These are phyloP conservation scores for Bipolaris zeicola DNA, from an alignment of 2,329 filamentous ascomycete genomes.

Conservation along the genomic window DNA sequence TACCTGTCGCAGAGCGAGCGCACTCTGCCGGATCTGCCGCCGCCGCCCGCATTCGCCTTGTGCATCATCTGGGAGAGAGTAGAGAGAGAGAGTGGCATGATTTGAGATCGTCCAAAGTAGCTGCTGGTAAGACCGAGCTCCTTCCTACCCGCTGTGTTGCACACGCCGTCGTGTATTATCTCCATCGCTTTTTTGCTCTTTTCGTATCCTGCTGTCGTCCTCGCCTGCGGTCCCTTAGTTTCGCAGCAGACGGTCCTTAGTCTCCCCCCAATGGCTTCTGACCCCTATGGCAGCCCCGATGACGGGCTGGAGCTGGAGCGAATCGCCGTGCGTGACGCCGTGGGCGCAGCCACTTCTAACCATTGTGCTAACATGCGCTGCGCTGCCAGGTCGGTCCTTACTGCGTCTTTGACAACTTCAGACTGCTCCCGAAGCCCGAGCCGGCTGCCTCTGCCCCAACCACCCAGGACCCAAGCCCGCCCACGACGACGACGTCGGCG, in stretches of 20 bases:
- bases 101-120: conserved; percentile 7
- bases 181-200: not conserved
- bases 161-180: conserved; percentile 3
- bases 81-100: conserved; percentile 18
- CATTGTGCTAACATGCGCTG: conserved; percentile 34
- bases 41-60: conserved; percentile 6
- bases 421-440: conserved; percentile 30
- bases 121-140: conserved; percentile 24
- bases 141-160: conserved; percentile 1
- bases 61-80: conserved; percentile 2
- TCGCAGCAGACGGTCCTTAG: not conserved
- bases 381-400: conserved; percentile 46
- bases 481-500: not conserved
- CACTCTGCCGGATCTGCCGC: conserved; percentile 6
- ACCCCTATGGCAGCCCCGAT: conserved; percentile 37
- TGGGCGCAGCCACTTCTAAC: conserved; percentile 6
- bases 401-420: conserved; percentile 47
- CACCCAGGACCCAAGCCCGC: conserved; percentile 12
- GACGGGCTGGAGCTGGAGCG: conserved; percentile 46
- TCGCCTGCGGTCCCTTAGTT: not conserved
- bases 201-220: not conserved
- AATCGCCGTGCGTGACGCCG: conserved; percentile 46
- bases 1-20: conserved; percentile 6
- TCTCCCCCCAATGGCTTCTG: conserved; percentile 27
- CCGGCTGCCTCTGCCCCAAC: conserved; percentile 13